phyloP scores from a whole-genome alignment of 225 moss, liverwort and hornwort species.

The Bryum argenteum region DNA sequence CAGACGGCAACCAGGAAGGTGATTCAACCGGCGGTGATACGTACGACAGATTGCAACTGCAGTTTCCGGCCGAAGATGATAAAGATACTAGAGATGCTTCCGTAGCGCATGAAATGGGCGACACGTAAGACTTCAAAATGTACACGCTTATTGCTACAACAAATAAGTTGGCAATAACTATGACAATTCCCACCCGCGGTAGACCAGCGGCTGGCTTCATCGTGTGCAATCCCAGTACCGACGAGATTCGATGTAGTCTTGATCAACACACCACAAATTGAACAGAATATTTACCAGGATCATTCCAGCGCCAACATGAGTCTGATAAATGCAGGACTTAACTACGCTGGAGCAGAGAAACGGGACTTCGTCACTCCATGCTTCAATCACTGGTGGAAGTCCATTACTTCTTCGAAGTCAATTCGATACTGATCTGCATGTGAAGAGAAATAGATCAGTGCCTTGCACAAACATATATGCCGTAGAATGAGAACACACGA shows the following conservation, averaged over 20 bases:
- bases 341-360: background rate
- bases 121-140: slow-evolving; percentile 13
- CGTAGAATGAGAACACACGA: no score
- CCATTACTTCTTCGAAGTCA: no score
- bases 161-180: background rate
- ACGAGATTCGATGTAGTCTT: background rate
- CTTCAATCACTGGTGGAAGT: no score
- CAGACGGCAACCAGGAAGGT: background rate
- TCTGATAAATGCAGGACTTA: background rate
- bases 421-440: no score
- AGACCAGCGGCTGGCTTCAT: slow-evolving; percentile 10
- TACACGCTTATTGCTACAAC: slow-evolving; percentile 11
- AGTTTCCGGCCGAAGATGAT: slow-evolving; percentile 26
- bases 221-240: background rate
- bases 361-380: no score
- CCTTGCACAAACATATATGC: no score
- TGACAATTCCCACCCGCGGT: background rate
- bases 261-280: background rate
- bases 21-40: background rate
- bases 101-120: background rate
- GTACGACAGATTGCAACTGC: slow-evolving; percentile 23
- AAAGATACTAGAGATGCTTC: slow-evolving; percentile 1
- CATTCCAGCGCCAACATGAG: background rate
- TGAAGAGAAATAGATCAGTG: no score
- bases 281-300: background rate